A percentile compares a stretch with the other conserved stretches of the same genome.
Conservation (phyloP, 139 green algal genomes). For the Nannochloris sp. region DNA sequence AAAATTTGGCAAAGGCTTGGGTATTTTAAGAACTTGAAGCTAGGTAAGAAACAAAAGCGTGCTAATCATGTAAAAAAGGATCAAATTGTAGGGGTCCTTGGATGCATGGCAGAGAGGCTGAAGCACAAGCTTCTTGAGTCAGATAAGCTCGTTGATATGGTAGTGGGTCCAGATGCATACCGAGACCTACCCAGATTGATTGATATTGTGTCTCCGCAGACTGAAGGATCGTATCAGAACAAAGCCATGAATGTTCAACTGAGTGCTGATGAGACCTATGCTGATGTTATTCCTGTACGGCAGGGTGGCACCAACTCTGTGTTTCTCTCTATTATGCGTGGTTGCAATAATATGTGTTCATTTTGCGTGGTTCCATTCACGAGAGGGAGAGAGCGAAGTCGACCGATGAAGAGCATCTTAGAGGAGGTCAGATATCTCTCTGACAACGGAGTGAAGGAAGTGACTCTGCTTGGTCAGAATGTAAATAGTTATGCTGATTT, state of each 20-base stretch:
- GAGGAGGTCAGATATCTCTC: conserved; percentile 51
- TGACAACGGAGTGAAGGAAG: conserved; percentile 59
- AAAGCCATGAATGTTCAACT: conserved; percentile 75
- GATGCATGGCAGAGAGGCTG: conserved; percentile 90
- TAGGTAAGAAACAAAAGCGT: conserved; percentile 1
- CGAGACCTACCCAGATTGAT: conserved; percentile 76
- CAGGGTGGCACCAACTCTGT: conserved; percentile 26
- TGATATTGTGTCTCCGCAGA: conserved; percentile 31
- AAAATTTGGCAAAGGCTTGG: conserved; percentile 59
- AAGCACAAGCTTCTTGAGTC: conserved; percentile 62
- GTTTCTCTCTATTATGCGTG: conserved; percentile 78
- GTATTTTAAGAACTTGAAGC: conserved; percentile 44
- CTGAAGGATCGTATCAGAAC: conserved; percentile 2
- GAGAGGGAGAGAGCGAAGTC: conserved; percentile 67
- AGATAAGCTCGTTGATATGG: conserved; percentile 72
- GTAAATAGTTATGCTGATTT: conserved; percentile 83
- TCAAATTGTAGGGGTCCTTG: conserved; percentile 72
- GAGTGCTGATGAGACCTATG: conserved; percentile 77
- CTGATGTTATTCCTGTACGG: conserved; percentile 69
- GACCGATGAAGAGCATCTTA: conserved; percentile 55
- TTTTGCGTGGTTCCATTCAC: conserved; percentile 89
- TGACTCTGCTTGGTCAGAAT: conserved; percentile 84
- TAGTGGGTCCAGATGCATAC: conserved; percentile 83
- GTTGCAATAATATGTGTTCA: conserved; percentile 88
- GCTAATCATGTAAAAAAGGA: background rate